Evolutionary conservation across 768 basidiomycete genomes (phyloP).

Genomic region (Tremella mesenterica): DNA sequence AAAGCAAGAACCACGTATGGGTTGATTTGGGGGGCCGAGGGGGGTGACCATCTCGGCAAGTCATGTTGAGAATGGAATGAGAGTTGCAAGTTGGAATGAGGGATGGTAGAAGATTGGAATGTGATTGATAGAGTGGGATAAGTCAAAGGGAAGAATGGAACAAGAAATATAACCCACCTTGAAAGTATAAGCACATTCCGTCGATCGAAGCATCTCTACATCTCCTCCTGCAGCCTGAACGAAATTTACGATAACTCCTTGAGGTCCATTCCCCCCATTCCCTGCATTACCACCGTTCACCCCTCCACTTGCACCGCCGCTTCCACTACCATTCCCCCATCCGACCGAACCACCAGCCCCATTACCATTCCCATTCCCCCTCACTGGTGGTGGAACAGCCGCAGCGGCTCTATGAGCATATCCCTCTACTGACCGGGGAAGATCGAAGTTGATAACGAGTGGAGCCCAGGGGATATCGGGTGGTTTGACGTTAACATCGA

Average conservation of each 20-base stretch:
- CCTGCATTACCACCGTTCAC: constrained; percentile 4
- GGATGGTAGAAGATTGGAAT: no score
- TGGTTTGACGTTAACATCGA: constrained; percentile 84
- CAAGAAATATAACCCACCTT: constrained; percentile 30
- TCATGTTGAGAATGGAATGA: no score
- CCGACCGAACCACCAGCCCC: constrained; percentile 4
- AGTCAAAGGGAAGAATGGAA: neutral
- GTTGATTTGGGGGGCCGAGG: no score
- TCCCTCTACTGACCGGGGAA: constrained; percentile 64
- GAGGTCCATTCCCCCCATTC: constrained; percentile 48
- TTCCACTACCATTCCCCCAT: constrained; percentile 49
- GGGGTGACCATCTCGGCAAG: no score
- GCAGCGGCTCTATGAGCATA: constrained; percentile 70
- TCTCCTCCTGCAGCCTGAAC: constrained; percentile 96
- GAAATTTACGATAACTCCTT: constrained; percentile 85
- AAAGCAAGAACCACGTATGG: no score
- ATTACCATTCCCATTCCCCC: no score
- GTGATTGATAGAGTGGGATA: no score
- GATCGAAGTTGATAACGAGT: constrained; percentile 87
- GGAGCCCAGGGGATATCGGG: constrained; percentile 84
- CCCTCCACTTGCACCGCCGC: neutral
- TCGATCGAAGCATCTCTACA: constrained; percentile 94
- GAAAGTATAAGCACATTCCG: constrained; percentile 85
- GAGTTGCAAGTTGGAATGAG: no score
- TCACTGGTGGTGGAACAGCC: constrained; percentile 27